A percentile compares a stretch with the other conserved stretches of the same genome.
These are phyloP conservation scores for Paracoccidioides lutzii DNA, from an alignment of 2,329 filamentous ascomycete species.

Conservation along the genomic window DNA sequence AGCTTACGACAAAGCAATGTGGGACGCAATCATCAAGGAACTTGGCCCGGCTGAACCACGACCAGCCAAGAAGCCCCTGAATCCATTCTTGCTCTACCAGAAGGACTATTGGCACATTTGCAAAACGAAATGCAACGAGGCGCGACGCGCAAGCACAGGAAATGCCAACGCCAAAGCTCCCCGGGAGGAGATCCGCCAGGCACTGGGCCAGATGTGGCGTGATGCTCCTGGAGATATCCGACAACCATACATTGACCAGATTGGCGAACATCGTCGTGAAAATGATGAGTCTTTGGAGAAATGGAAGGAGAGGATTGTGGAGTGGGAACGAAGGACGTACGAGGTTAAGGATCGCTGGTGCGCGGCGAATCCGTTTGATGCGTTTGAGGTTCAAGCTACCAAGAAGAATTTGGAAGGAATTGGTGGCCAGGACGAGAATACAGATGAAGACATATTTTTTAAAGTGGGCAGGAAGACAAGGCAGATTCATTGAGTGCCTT, in stretches of 20 bases:
- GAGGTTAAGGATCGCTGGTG: slow-evolving; percentile 32
- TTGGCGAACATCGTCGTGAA: slow-evolving; percentile 53
- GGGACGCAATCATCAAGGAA: slow-evolving; percentile 41
- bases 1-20: slow-evolving; percentile 46
- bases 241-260: slow-evolving; percentile 64
- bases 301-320: slow-evolving; percentile 59
- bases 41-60: slow-evolving; percentile 65
- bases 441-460: background rate
- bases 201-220: slow-evolving; percentile 85
- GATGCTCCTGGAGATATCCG: slow-evolving; percentile 57
- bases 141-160: slow-evolving; percentile 50
- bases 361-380: slow-evolving; percentile 24
- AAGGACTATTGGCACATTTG: slow-evolving; percentile 55
- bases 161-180: slow-evolving; percentile 55
- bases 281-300: slow-evolving; percentile 51
- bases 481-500: background rate
- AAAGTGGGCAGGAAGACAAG: slow-evolving; percentile 5
- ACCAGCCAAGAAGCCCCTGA: slow-evolving; percentile 61
- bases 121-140: slow-evolving; percentile 55
- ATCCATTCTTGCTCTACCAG: slow-evolving; percentile 82
- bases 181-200: slow-evolving; percentile 64
- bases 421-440: background rate
- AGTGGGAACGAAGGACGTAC: slow-evolving; percentile 30
- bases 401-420: slow-evolving; percentile 1
- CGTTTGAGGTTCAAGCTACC: slow-evolving; percentile 5